Evolutionary conservation across 148 eudicot genomes (phyloP).

Genomic region (Silene uniflora): DNA sequence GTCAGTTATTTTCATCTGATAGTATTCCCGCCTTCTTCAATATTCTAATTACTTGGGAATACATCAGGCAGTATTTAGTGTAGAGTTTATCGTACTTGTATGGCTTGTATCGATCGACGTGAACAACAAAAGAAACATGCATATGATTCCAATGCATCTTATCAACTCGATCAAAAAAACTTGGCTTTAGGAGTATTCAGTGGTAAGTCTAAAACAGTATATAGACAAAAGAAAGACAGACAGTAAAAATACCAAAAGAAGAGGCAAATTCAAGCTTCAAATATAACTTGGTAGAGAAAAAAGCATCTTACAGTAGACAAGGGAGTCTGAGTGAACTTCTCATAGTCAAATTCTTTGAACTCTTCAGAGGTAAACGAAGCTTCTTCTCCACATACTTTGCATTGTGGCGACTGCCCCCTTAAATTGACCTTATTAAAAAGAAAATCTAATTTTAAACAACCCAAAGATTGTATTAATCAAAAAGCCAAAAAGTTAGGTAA

Average conservation of each 20-base stretch:
- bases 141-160: background rate
- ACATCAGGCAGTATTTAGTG: background rate
- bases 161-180: background rate
- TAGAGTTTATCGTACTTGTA: background rate
- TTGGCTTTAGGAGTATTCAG: background rate
- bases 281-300: background rate
- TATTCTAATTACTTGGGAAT: too few species aligned
- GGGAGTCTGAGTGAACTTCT: slow-evolving; percentile 72
- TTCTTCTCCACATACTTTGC: slow-evolving; percentile 87
- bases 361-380: slow-evolving; percentile 44
- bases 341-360: slow-evolving; percentile 77
- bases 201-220: too few species aligned
- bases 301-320: slow-evolving; percentile 56
- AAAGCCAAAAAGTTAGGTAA: background rate
- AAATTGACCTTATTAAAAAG: slow-evolving; percentile 75
- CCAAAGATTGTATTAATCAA: background rate
- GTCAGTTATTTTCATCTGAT: background rate
- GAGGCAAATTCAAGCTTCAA: background rate
- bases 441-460: background rate
- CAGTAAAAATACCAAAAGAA: background rate
- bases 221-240: background rate
- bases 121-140: background rate
- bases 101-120: background rate
- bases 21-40: too few species aligned
- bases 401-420: slow-evolving; percentile 71